Evolutionary conservation across 1,139 yeast genomes (phyloP).

Genomic region (Debaryomyces psychrophilus): DNA sequence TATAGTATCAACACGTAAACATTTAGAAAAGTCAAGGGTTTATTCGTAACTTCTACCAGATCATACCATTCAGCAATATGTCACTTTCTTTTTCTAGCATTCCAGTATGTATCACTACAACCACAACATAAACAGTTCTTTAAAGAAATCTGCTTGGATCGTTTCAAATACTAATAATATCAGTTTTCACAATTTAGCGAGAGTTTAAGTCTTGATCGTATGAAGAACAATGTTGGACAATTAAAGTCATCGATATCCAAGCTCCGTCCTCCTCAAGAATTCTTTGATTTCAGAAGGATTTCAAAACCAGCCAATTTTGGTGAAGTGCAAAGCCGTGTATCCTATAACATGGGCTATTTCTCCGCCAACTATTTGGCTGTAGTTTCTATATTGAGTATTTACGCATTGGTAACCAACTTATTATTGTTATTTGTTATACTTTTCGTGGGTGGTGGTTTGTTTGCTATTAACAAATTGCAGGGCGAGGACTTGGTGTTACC

Average conservation of each 20-base stretch:
- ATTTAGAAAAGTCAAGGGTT: neutral
- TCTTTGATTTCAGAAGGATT: conserved; percentile 85
- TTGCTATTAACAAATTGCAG: conserved; percentile 73
- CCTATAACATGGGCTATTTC: conserved; percentile 84
- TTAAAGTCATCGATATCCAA: conserved; percentile 69
- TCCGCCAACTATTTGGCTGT: conserved; percentile 84
- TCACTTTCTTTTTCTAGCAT: conserved; percentile 18
- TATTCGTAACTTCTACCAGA: neutral
- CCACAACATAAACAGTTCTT: too few relatives aligned
- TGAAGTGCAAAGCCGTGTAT: conserved; percentile 85
- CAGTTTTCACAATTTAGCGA: conserved; percentile 50
- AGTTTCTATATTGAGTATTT: conserved; percentile 61
- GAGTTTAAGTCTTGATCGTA: conserved; percentile 53
- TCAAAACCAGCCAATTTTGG: conserved; percentile 89
- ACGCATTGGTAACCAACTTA: conserved; percentile 75
- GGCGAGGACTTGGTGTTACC: conserved; percentile 83
- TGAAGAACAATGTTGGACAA: conserved; percentile 42
- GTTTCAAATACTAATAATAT: conserved; percentile 18
- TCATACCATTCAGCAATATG: conserved; percentile 11
- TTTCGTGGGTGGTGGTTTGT: conserved; percentile 68
- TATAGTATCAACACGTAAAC: conserved; percentile 14
- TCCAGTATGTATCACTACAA: conserved; percentile 17
- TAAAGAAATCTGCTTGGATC: neutral
- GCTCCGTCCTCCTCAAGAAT: conserved; percentile 88
- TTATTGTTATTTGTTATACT: conserved; percentile 80